Base-by-base conservation (phyloP, 441 rosid genomes). In the Breynia disticha region DNA sequence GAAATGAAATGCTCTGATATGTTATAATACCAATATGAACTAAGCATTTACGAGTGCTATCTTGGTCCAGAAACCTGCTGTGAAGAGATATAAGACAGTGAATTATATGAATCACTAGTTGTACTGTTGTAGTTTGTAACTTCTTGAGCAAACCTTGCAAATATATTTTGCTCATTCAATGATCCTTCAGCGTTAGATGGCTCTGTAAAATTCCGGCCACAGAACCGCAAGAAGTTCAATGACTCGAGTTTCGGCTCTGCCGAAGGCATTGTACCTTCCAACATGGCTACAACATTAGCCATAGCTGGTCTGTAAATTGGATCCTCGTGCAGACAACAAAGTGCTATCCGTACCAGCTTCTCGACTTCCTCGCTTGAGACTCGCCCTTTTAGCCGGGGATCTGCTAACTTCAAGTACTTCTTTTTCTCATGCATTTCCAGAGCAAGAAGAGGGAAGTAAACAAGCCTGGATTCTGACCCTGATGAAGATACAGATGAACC, bases 391-490 rank as follows among this genome's bases (percentile, higher is more conserved):
- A 90, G 76, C 72, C 84, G 79, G 0, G 87, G 75, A 57, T 86
- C 97, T 5, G 81, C 94, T 2, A 90, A 79, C 66, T 86, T 89
- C 67, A 64, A 46, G 63, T 90, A 86, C 70, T 74, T 79, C 38
- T 86, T 80, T 62, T 78, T 78, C 68, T 84, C 94, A 45, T 90
- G 97, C 97, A 86, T 84, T 68, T 90, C 97, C 59, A 90, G 62
- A n/a, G 95, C 95, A 54, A 82, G 67, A 46, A 82, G 63, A 1
- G 97, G 97, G 54, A 84, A 86, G 66, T 86, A 90, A 44, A 77
- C 63, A 46, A 74, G 66, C 57, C 68, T 71, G 5, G 57, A 59
- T 20, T 63, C 71, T 6, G 90, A 69, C 8, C 32, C 32, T 15
- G 81, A 80, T 1, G 79, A 79, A 0, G 80, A 67, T 20, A 79